These are phyloP conservation scores for Irpex sp. DNA, from an alignment of 1,284 basidiomycete species.

Conservation along the genomic window DNA sequence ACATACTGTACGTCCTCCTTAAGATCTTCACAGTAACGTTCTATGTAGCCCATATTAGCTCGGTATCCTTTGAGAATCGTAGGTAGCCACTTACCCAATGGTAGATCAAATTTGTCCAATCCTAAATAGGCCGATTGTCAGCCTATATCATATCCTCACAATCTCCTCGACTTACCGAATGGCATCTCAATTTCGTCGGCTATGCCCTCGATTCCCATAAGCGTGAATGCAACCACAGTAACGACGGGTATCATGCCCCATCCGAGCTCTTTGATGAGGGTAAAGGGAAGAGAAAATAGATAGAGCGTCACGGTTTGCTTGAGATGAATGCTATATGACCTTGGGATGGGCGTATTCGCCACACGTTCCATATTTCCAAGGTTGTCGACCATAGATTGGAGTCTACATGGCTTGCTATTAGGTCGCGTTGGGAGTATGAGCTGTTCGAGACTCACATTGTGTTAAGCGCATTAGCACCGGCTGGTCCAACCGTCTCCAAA, in stretches of 20 bases:
- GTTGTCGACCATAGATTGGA: constrained; percentile 81
- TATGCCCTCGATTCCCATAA: constrained; percentile 93
- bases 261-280: constrained; percentile 72
- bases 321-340: constrained; percentile 82
- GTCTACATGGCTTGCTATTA: constrained; percentile 32
- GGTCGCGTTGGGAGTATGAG: not conserved
- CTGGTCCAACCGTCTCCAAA: constrained; percentile 82
- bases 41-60: constrained; percentile 29
- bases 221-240: constrained; percentile 80
- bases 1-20: constrained; percentile 84
- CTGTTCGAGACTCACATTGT: constrained; percentile 32
- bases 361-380: constrained; percentile 84
- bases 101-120: constrained; percentile 59
- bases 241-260: constrained; percentile 84
- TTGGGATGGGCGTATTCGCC: constrained; percentile 79
- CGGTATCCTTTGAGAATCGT: not conserved
- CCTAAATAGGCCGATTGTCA: constrained; percentile 34
- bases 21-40: constrained; percentile 81
- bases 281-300: constrained; percentile 83
- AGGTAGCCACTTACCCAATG: constrained; percentile 49
- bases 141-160: not conserved
- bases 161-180: constrained; percentile 49
- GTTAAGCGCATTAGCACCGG: constrained; percentile 77
- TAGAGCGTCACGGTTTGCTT: constrained; percentile 93
- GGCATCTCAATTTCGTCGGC: constrained; percentile 92